Conservation (phyloP, 2,329 filamentous ascomycete species). For the Botryotinia calthae region DNA sequence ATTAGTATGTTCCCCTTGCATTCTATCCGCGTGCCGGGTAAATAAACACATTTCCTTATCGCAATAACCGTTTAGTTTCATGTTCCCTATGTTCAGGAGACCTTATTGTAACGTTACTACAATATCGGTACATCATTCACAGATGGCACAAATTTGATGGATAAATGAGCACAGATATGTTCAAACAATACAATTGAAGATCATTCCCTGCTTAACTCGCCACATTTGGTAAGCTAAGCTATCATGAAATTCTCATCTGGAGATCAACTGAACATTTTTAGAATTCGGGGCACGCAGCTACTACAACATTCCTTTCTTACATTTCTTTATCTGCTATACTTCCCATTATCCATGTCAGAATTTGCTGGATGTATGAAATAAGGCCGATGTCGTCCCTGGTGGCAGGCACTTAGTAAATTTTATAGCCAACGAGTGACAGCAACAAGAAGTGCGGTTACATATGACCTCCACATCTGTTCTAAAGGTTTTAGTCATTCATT, state of each 20-base stretch:
- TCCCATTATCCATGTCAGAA: neutral
- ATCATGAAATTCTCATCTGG: neutral
- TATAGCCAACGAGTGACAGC: neutral
- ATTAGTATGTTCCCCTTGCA: neutral
- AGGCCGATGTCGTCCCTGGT: neutral
- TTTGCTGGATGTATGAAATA: neutral
- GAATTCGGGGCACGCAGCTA: neutral
- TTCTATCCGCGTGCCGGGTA: conserved; percentile 1
- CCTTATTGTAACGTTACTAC: conserved; percentile 3
- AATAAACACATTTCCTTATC: neutral
- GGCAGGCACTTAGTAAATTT: neutral
- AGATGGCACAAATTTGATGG: neutral
- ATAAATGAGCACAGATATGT: neutral
- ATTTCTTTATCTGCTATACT: neutral
- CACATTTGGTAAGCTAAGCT: neutral
- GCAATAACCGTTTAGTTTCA: neutral
- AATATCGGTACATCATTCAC: neutral
- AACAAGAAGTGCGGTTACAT: neutral
- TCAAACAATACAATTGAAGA: neutral
- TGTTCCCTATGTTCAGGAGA: neutral
- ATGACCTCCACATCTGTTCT: neutral
- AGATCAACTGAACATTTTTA: neutral
- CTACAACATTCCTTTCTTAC: neutral
- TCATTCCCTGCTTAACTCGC: neutral
- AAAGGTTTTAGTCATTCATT: neutral